These are phyloP conservation scores for Sabuloglossum arenarium DNA, from an alignment of 495 filamentous ascomycete species.

Conservation along the genomic window DNA sequence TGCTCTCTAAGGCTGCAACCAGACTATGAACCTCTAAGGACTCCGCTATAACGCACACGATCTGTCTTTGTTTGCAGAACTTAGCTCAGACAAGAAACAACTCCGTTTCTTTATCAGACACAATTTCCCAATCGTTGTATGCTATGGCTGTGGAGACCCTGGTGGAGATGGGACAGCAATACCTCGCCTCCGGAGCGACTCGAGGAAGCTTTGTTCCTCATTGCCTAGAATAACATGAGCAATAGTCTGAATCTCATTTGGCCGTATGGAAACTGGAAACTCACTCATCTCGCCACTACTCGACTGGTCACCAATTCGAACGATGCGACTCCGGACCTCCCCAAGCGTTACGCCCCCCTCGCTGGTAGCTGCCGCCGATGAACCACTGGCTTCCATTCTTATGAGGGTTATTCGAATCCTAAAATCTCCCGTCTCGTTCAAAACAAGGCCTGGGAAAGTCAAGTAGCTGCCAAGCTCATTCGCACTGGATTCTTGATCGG, in stretches of 20 bases:
- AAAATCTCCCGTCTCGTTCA: conserved; percentile 1
- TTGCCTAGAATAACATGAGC: neutral
- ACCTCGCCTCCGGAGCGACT: neutral
- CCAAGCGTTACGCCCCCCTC: neutral
- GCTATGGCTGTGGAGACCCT: neutral
- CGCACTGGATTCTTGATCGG: neutral
- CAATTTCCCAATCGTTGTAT: neutral
- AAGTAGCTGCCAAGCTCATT: neutral
- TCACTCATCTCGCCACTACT: neutral
- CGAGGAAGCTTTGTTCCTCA: neutral
- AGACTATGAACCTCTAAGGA: neutral
- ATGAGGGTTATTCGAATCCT: conserved; percentile 4
- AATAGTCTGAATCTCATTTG: neutral
- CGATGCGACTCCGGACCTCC: neutral
- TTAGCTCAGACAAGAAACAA: neutral
- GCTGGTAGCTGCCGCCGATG: neutral
- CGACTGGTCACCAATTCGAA: neutral
- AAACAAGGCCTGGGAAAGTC: conserved; percentile 2
- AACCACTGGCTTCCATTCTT: neutral
- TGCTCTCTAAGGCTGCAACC: neutral
- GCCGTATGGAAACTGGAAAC: neutral
- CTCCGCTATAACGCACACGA: neutral
- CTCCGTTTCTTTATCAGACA: neutral
- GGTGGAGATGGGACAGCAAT: neutral
- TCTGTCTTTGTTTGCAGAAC: neutral